Base-by-base conservation (phyloP, 495 filamentous ascomycete species). In the Podospora pseudopauciseta region DNA sequence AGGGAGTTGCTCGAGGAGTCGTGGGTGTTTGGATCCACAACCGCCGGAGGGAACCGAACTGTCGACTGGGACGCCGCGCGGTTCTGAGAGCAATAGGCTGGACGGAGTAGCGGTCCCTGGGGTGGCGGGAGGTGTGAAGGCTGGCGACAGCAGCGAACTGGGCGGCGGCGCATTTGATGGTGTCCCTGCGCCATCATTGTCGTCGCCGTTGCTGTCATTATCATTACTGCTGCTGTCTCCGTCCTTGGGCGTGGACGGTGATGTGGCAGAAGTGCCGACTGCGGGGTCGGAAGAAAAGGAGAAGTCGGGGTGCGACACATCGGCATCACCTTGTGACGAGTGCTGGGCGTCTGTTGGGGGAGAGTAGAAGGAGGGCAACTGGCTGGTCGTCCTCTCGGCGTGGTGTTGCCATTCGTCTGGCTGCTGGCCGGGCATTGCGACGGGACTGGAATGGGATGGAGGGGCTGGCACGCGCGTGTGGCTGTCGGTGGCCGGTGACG, bases 61-160 rank as follows among this genome's bases (percentile, higher is more conserved):
- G 74, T 88, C 86, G 56, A 88, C 83, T 13, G 85, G 84, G 16
- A 87, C 78, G 54, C 84, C 79, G 55, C 81, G 80, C 1, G 84
- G 80, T 23, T 81, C 81, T 0, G 65, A 59, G 39, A 72, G 19
- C 20, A 49, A 69, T 15, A 68, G 70, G 63, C 65, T 68, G 19
- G 78, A 75, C 18, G 86, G 83, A 6, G 85, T 87, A 56, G 86
- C 78, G 63, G 85, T 86, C 4, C 89, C 88, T 1, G 90, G 90
- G 1, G 91, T 92, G 4, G 87, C 87, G n/a, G 91, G 91, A 5
- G 92, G 92, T 23, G 92, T 94, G 77, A 94, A 92, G 58, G 88
- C 87, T 0, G 92, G 92, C 56, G 88, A 91, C 27, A 95, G 79
- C 34, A 92, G 82, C 7, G 80, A 82, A 4, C 77, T 73, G 2